A percentile compares a stretch with the other conserved stretches of the same genome.
phyloP scores from a whole-genome alignment of 345 rosid genomes.

The Aegle marmelos region DNA sequence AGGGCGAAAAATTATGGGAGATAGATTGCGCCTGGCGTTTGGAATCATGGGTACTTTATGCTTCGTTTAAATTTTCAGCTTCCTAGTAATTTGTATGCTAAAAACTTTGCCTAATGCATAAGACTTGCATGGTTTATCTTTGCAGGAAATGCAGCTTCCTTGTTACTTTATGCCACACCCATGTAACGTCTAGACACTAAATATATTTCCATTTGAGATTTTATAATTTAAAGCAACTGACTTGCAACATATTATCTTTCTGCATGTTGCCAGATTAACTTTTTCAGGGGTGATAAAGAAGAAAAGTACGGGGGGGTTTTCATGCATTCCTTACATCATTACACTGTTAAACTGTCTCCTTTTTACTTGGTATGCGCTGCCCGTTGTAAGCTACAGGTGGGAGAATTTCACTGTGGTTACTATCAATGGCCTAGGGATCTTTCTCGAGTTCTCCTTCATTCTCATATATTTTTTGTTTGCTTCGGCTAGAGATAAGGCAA shows the following conservation, averaged over 20 bases:
- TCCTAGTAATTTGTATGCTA: neutral
- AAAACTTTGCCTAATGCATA: neutral
- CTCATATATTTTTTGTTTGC: constrained; percentile 54
- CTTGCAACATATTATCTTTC: neutral
- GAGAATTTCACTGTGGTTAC: constrained; percentile 74
- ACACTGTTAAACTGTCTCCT: constrained; percentile 69
- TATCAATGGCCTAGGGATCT: constrained; percentile 69
- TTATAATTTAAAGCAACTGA: neutral
- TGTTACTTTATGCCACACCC: constrained; percentile 70
- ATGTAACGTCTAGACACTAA: constrained; percentile 37
- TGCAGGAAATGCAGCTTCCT: constrained; percentile 84
- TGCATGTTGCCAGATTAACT: constrained; percentile 53
- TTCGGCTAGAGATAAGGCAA: constrained; percentile 58
- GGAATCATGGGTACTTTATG: constrained; percentile 57
- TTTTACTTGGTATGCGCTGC: constrained; percentile 83
- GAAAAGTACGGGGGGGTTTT: constrained; percentile 73
- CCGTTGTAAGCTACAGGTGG: constrained; percentile 76
- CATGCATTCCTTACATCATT: constrained; percentile 71
- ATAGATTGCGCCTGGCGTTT: constrained; percentile 53
- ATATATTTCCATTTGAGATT: neutral
- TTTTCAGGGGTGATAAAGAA: constrained; percentile 62
- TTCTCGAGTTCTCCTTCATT: constrained; percentile 67
- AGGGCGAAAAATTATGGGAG: constrained; percentile 38
- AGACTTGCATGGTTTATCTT: constrained; percentile 13
- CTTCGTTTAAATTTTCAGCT: neutral